phyloP scores from a whole-genome alignment of 768 basidiomycete species.

The Symmetrospora coprosmae region DNA sequence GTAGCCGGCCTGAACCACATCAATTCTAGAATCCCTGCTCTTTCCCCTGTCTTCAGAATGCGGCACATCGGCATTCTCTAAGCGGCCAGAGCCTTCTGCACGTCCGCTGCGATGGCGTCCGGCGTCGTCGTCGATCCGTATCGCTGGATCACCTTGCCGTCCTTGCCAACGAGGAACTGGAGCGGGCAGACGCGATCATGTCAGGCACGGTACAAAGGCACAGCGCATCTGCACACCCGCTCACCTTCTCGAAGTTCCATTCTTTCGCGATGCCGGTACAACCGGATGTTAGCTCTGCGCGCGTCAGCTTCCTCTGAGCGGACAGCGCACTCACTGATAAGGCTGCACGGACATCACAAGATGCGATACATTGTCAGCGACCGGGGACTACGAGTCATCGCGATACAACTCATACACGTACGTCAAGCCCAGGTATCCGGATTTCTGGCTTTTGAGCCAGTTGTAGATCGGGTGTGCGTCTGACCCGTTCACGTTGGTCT shows the following conservation, averaged over 20 bases:
- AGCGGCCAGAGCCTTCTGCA: slow-evolving; percentile 47
- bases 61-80: too few species aligned
- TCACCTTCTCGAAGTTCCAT: slow-evolving; percentile 81
- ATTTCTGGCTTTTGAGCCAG: slow-evolving; percentile 67
- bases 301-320: too few species aligned
- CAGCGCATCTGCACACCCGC: slow-evolving; percentile 38
- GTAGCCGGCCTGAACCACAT: too few species aligned
- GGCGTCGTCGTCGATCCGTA: slow-evolving; percentile 64
- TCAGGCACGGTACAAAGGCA: not conserved
- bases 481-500: slow-evolving; percentile 76
- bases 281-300: too few species aligned
- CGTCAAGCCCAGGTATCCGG: slow-evolving; percentile 50
- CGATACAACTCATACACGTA: not conserved
- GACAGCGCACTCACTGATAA: too few species aligned
- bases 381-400: too few species aligned
- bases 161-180: slow-evolving; percentile 59
- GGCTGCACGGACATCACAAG: too few species aligned
- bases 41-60: too few species aligned
- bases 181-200: not conserved
- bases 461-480: slow-evolving; percentile 59
- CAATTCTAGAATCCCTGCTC: too few species aligned
- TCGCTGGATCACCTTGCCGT: slow-evolving; percentile 40
- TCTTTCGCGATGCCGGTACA: too few species aligned
- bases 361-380: too few species aligned
- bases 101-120: slow-evolving; percentile 48